phyloP scores from a whole-genome alignment of 176 grass and related monocot genomes.

The Carex littledalei region DNA sequence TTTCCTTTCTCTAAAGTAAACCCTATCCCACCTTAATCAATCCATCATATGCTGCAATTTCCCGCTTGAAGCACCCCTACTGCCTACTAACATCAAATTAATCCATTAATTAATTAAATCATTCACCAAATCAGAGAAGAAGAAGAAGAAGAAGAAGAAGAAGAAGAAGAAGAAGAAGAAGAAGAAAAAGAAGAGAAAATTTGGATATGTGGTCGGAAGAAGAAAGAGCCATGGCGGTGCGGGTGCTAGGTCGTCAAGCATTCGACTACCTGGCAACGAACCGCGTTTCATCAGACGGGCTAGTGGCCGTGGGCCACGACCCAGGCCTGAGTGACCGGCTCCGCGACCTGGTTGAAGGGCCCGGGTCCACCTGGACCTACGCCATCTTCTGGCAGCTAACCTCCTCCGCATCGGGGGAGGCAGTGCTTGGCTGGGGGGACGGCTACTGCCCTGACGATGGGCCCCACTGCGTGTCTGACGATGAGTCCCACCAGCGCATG shows the following conservation, averaged over 20 bases:
- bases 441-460: conserved; percentile 51
- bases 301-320: conserved; percentile 12
- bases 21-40: neutral
- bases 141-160: neutral
- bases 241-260: conserved; percentile 59
- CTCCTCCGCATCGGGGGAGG: conserved; percentile 18
- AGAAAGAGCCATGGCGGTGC: conserved; percentile 49
- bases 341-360: conserved; percentile 56
- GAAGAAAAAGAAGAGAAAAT: neutral
- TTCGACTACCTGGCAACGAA: conserved; percentile 51
- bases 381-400: conserved; percentile 91
- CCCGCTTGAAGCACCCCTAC: neutral
- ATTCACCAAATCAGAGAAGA: neutral
- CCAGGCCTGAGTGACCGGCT: conserved; percentile 46
- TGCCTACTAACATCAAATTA: neutral
- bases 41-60: neutral
- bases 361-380: conserved; percentile 40
- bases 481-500: conserved; percentile 24
- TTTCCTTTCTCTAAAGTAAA: neutral
- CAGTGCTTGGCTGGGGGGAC: conserved; percentile 72
- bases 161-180: neutral
- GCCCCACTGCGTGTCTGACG: neutral
- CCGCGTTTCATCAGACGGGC: conserved; percentile 43
- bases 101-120: neutral
- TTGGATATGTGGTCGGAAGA: conserved; percentile 60